These are phyloP conservation scores for Mucor velutinosus DNA, from an alignment of 371 early-diverging fungal species.

Conservation along the genomic window DNA sequence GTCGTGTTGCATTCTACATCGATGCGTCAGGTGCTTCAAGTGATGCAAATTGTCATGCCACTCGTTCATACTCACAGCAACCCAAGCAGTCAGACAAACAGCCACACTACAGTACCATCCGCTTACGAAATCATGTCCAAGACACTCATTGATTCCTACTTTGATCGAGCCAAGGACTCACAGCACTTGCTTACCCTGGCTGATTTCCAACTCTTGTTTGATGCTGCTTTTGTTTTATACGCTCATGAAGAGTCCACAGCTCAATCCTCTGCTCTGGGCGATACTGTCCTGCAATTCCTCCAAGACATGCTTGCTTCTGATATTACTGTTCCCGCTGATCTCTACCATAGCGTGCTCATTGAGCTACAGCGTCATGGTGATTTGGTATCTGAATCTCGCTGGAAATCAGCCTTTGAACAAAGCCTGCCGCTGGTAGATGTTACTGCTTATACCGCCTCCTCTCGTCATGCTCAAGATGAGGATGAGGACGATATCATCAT, in stretches of 20 bases:
- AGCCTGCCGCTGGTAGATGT: not conserved
- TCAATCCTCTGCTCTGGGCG: conserved; percentile 1
- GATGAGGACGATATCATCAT: conserved; percentile 18
- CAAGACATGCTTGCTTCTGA: conserved; percentile 10
- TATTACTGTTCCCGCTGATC: not conserved
- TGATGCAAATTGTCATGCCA: conserved; percentile 5
- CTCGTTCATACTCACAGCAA: not conserved
- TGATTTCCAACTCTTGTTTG: conserved; percentile 18
- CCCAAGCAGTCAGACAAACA: not conserved
- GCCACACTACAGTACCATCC: not conserved
- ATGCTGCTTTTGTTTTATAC: conserved; percentile 22
- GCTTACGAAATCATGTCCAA: conserved; percentile 8
- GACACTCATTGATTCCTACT: conserved; percentile 6
- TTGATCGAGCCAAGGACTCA: conserved; percentile 3
- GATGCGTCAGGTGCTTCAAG: conserved; percentile 7
- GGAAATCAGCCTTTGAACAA: conserved; percentile 15
- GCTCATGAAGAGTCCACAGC: conserved; percentile 1
- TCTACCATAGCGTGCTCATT: not conserved
- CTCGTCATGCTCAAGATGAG: not conserved
- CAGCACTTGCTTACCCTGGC: conserved; percentile 3
- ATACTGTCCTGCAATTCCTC: conserved; percentile 9
- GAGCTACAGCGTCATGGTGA: conserved; percentile 14
- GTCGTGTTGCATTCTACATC: conserved; percentile 1
- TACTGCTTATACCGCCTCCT: not conserved
- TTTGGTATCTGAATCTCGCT: conserved; percentile 8